Percentiles rank a stretch among this genome's conserved stretches.
Conservation (phyloP, 306 rosid species). For the Ceratonia siliqua region DNA sequence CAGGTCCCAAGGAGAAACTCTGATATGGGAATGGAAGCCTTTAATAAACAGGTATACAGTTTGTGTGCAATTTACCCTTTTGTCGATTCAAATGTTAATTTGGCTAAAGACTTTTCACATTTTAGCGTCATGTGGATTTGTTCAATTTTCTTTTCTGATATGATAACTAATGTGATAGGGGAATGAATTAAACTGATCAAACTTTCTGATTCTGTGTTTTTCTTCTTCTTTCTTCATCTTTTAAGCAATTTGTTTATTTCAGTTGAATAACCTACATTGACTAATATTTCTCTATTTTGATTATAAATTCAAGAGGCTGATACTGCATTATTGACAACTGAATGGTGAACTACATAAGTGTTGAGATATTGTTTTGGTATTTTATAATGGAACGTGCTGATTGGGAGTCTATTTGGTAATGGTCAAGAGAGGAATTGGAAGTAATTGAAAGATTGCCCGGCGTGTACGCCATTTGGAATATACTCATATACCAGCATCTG, state of each 20-base stretch:
- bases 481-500: conserved; percentile 78
- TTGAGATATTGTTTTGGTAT: too few species aligned
- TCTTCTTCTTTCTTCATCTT: not conserved
- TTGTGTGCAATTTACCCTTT: not conserved
- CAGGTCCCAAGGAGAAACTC: conserved; percentile 36
- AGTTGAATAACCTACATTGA: not conserved
- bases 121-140: not conserved
- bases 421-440: not conserved
- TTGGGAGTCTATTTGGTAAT: too few species aligned
- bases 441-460: conserved; percentile 65
- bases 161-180: not conserved
- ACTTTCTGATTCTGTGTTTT: not conserved
- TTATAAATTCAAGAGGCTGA: too few species aligned
- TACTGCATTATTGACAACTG: not conserved
- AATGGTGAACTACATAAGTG: too few species aligned
- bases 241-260: not conserved
- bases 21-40: too few species aligned
- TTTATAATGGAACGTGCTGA: too few species aligned
- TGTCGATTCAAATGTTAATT: not conserved
- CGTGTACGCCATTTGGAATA: conserved; percentile 64
- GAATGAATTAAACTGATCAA: not conserved
- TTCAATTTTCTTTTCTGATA: not conserved
- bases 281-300: conserved; percentile 8
- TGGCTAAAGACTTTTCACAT: too few species aligned
- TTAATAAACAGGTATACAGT: conserved; percentile 57